Conservation (phyloP, 129 eudicot species). For the Solidago caesia region DNA sequence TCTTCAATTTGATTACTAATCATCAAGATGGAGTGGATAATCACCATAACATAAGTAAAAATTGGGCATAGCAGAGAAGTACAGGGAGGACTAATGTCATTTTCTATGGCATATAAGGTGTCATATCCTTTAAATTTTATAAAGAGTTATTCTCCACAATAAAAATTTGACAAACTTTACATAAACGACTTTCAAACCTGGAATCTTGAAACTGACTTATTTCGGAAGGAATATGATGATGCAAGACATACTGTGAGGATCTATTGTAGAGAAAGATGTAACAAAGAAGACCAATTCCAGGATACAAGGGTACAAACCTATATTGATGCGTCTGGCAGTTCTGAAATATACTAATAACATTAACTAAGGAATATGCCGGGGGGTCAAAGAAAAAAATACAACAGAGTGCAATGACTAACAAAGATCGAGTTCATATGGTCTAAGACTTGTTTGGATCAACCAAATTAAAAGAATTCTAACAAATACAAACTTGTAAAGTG, state of each 20-base stretch:
- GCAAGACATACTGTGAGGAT: too few species aligned
- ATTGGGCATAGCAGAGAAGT: neutral
- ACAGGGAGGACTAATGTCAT: neutral
- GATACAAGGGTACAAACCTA: too few species aligned
- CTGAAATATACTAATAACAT: neutral
- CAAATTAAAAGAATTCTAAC: too few species aligned
- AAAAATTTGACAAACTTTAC: neutral
- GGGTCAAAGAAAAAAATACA: neutral
- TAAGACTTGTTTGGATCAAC: neutral
- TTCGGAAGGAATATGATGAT: too few species aligned
- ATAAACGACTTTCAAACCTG: neutral
- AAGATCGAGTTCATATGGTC: neutral
- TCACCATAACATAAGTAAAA: neutral
- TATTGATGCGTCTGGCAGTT: neutral
- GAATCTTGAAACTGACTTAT: too few species aligned
- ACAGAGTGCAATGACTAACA: neutral
- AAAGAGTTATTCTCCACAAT: neutral
- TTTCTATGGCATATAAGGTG: neutral
- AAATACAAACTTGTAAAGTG: too few species aligned
- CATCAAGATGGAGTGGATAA: slow-evolving; percentile 5
- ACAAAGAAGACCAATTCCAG: too few species aligned
- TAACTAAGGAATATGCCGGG: neutral
- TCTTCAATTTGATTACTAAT: neutral
- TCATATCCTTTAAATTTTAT: neutral
- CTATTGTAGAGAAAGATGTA: too few species aligned